These are phyloP conservation scores for Brassica balearica DNA, from an alignment of 441 rosid genomes.

Conservation along the genomic window DNA sequence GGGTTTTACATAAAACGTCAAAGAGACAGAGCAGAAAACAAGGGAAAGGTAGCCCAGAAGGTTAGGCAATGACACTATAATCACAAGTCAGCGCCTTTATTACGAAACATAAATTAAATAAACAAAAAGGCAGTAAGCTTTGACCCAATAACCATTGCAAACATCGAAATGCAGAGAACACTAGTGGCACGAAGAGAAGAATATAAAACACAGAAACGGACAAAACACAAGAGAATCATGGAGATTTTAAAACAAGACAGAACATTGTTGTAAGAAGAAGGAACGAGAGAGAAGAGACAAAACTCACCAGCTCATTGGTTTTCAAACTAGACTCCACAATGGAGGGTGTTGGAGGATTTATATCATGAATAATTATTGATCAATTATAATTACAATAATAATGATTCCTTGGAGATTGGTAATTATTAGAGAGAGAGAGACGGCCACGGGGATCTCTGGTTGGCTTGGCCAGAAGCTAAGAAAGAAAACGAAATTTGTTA, in stretches of 20 bases:
- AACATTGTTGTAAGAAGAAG: neutral
- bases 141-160: conserved; percentile 25
- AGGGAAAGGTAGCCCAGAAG: conserved; percentile 13
- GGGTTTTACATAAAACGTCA: conserved; percentile 14
- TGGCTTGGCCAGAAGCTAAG: conserved; percentile 23
- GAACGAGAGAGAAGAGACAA: conserved; percentile 15
- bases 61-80: conserved; percentile 9
- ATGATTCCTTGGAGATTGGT: neutral
- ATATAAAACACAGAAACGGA: neutral
- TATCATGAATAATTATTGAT: conserved; percentile 1
- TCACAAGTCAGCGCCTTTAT: conserved; percentile 18
- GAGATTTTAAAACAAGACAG: conserved; percentile 8
- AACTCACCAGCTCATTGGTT: conserved; percentile 44
- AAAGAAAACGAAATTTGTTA: neutral
- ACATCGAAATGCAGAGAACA: conserved; percentile 23
- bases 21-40: conserved; percentile 28
- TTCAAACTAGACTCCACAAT: conserved; percentile 22
- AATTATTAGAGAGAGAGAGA: conserved; percentile 37
- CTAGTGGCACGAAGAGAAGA: conserved; percentile 2
- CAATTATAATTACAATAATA: neutral
- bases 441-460: conserved; percentile 34
- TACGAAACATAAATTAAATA: neutral
- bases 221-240: conserved; percentile 19
- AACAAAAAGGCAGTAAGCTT: conserved; percentile 22
- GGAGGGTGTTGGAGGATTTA: conserved; percentile 20